Percentiles rank a stretch among this genome's conserved stretches.
These are phyloP conservation scores for Cordyceps javanica DNA, from an alignment of 2,329 filamentous ascomycete genomes.

Conservation along the genomic window DNA sequence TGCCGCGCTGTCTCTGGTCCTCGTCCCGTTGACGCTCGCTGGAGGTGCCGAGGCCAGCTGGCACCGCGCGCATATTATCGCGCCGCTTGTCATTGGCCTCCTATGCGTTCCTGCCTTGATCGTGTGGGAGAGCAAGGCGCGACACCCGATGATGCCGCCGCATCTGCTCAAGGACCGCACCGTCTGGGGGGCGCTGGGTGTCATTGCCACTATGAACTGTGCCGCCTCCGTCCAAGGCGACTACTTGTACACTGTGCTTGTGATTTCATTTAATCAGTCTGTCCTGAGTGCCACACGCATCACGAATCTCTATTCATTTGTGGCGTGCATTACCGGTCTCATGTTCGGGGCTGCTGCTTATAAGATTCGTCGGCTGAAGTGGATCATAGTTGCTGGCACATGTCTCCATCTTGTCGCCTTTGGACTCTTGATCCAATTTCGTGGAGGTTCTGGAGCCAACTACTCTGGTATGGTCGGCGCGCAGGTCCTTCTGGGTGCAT, in stretches of 20 bases:
- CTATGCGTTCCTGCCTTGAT: slow-evolving; percentile 45
- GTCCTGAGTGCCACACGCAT: slow-evolving; percentile 52
- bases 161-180: slow-evolving; percentile 54
- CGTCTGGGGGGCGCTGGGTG: slow-evolving; percentile 57
- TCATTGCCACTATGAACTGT: slow-evolving; percentile 50
- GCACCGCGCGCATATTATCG: slow-evolving; percentile 34
- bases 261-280: slow-evolving; percentile 55
- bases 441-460: slow-evolving; percentile 39
- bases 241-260: slow-evolving; percentile 56
- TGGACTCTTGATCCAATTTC: slow-evolving; percentile 56
- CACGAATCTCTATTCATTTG: slow-evolving; percentile 50
- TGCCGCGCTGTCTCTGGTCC: slow-evolving; percentile 39
- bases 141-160: slow-evolving; percentile 55
- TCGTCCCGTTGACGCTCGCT: slow-evolving; percentile 39
- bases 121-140: slow-evolving; percentile 39
- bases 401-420: slow-evolving; percentile 57
- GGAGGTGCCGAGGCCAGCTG: slow-evolving; percentile 34
- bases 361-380: slow-evolving; percentile 52
- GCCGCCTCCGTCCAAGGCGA: slow-evolving; percentile 59
- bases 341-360: slow-evolving; percentile 52
- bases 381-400: slow-evolving; percentile 55
- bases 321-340: slow-evolving; percentile 51
- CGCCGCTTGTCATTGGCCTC: slow-evolving; percentile 38
- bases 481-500: slow-evolving; percentile 56
- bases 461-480: slow-evolving; percentile 56